Evolutionary conservation across 371 early-diverging fungal genomes (phyloP), one percentile per base, ranked within the genome.

Genomic region (Nematocida major): DNA sequence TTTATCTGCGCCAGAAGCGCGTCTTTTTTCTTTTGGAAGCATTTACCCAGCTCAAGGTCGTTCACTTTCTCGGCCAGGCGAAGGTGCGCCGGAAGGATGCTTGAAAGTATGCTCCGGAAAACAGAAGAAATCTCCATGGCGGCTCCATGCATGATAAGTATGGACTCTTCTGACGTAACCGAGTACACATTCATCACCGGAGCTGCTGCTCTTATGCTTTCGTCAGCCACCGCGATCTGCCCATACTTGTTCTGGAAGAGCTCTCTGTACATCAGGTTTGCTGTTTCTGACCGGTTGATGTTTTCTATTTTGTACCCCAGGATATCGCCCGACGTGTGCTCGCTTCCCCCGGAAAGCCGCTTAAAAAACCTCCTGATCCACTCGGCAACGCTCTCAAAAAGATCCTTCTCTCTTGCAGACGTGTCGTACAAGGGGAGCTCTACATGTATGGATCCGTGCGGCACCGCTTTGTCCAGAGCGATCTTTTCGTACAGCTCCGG

Each of bases 91-190:
- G 70, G 70, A 28, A 59, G 47, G 3, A 48, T 22, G 22, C 48
- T 49, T 3, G 34, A 11, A 0, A 54, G 30, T 15, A 59, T 43
- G 1, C 32, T 24, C 18, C 34, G 4, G 9, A 59, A 4, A 5
- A 9, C 34, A 26, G 32, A 9, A 18, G 61, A 7, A 20, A 69
- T 40, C 15, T 66, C n/a, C 38, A 47, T 22, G 7, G 70, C 28
- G 34, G 20, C 15, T 34, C 70, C 70, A 51, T 69, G 57, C 5
- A 57, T 34, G 22, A 57, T 57, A 11, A 57, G 57, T 57, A 57
- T 57, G 15, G 57, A 26, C 11, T 57, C 57, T 34, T 57, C 57
- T 57, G 57, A 57, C 34, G n/a, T 57, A 57, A 57, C 57, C 1
- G 26, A 57, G 22, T 57, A 26, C 57, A 57, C 57, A 34, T 57